phyloP scores from a whole-genome alignment of 192 early-diverging fungal genomes.

The Allomyces macrogynus region DNA sequence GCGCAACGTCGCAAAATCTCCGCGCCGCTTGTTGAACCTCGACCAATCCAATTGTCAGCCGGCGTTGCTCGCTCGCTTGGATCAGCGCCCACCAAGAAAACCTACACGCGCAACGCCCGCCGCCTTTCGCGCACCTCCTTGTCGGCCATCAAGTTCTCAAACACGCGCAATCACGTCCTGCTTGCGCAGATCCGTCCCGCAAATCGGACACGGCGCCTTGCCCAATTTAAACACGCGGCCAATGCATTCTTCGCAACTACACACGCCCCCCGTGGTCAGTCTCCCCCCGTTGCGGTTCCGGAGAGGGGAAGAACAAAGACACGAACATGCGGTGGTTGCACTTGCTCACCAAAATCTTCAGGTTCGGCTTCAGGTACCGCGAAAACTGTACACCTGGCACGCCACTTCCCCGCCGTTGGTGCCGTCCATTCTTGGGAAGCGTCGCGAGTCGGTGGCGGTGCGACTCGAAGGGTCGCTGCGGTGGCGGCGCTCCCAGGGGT shows the following conservation, averaged over 20 bases:
- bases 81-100: not conserved
- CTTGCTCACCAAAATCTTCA: slow-evolving; percentile 75
- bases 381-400: slow-evolving; percentile 66
- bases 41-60: too few species aligned
- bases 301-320: not conserved
- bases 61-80: too few species aligned
- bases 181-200: slow-evolving; percentile 57
- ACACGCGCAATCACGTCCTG: slow-evolving; percentile 63
- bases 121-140: slow-evolving; percentile 77
- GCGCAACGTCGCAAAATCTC: slow-evolving; percentile 56
- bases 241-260: slow-evolving; percentile 80
- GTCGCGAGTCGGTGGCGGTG: too few species aligned
- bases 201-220: slow-evolving; percentile 79
- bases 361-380: slow-evolving; percentile 62
- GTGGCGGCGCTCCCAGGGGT: too few species aligned
- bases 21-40: slow-evolving; percentile 75
- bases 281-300: not conserved
- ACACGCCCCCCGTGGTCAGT: not conserved
- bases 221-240: slow-evolving; percentile 62
- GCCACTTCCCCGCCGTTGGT: slow-evolving; percentile 13
- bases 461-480: too few species aligned
- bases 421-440: slow-evolving; percentile 12
- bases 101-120: slow-evolving; percentile 44
- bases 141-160: slow-evolving; percentile 86
- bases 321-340: slow-evolving; percentile 87